phyloP scores from a whole-genome alignment of 1,284 basidiomycete genomes.

The Heterobasidion parviporum region DNA sequence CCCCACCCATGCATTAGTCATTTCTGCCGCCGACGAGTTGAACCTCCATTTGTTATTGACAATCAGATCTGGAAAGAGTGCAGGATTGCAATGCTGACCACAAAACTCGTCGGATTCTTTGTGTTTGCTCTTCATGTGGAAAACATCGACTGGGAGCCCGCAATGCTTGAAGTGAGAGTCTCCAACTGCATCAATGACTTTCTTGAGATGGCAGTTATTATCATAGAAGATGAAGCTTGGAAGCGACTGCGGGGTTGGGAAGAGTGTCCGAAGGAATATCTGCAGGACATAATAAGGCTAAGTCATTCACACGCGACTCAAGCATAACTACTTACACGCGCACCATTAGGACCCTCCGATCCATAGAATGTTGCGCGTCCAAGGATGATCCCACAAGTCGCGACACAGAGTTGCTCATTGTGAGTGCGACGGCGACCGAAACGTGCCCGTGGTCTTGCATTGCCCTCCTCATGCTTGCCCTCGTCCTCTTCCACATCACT shows the following conservation, averaged over 20 bases:
- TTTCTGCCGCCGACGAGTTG: constrained; percentile 18
- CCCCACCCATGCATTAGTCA: constrained; percentile 19
- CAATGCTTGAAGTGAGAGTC: constrained; percentile 13
- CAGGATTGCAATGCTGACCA: constrained; percentile 23
- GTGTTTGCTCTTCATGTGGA: constrained; percentile 26
- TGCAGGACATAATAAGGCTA: no score
- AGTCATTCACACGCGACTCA: no score
- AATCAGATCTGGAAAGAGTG: constrained; percentile 17
- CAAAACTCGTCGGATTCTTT: constrained; percentile 20
- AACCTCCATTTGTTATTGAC: constrained; percentile 20
- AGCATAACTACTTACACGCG: no score
- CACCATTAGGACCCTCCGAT: constrained; percentile 11
- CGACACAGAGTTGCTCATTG: constrained; percentile 22
- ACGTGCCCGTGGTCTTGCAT: constrained; percentile 13
- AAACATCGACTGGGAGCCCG: constrained; percentile 23
- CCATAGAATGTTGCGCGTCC: constrained; percentile 19
- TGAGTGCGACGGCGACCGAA: constrained; percentile 21
- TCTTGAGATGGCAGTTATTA: constrained; percentile 19
- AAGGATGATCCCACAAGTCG: constrained; percentile 18
- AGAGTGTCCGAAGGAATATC: no score
- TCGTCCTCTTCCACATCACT: background rate
- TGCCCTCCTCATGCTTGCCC: constrained; percentile 15
- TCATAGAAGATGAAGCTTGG: constrained; percentile 16
- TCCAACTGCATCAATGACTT: constrained; percentile 7
- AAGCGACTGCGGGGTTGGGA: no score